Evolutionary conservation across 352 stramenopile genomes (phyloP).

Genomic region (Phytophthora nicotianae): DNA sequence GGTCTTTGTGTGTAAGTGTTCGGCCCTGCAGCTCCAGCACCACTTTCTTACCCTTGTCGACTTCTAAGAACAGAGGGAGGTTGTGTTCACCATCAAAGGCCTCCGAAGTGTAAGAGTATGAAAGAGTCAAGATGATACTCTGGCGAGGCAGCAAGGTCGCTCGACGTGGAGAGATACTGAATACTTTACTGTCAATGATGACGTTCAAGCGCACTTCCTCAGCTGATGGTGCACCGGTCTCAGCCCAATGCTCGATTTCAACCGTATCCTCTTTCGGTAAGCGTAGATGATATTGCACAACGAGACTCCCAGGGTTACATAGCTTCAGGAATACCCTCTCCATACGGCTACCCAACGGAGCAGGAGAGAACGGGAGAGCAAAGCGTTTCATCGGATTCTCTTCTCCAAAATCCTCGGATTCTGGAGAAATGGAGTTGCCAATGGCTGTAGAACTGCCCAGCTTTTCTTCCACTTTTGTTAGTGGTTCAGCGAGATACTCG

Average conservation of each 20-base stretch:
- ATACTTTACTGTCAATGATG: constrained; percentile 85
- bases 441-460: constrained; percentile 34
- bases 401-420: constrained; percentile 16
- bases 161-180: constrained; percentile 55
- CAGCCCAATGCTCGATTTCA: constrained; percentile 94
- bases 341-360: constrained; percentile 48
- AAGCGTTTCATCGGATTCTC: constrained; percentile 49
- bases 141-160: constrained; percentile 64
- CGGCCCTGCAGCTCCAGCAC: constrained; percentile 83
- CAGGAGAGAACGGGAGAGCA: constrained; percentile 81
- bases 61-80: constrained; percentile 84
- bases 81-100: constrained; percentile 86
- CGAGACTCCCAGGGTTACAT: constrained; percentile 84
- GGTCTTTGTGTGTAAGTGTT: constrained; percentile 69
- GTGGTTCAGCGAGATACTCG: constrained; percentile 59
- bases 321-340: constrained; percentile 83
- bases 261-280: constrained; percentile 93
- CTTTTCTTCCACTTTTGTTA: constrained; percentile 37
- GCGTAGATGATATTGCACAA: constrained; percentile 84
- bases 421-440: constrained; percentile 9
- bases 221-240: constrained; percentile 85
- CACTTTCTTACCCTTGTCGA: constrained; percentile 91
- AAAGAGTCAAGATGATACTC: constrained; percentile 66
- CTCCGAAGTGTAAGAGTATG: constrained; percentile 72
- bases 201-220: constrained; percentile 74